These are phyloP conservation scores for Schoenoplectus triqueter DNA, from an alignment of 202 grass and related monocot species.

Conservation along the genomic window DNA sequence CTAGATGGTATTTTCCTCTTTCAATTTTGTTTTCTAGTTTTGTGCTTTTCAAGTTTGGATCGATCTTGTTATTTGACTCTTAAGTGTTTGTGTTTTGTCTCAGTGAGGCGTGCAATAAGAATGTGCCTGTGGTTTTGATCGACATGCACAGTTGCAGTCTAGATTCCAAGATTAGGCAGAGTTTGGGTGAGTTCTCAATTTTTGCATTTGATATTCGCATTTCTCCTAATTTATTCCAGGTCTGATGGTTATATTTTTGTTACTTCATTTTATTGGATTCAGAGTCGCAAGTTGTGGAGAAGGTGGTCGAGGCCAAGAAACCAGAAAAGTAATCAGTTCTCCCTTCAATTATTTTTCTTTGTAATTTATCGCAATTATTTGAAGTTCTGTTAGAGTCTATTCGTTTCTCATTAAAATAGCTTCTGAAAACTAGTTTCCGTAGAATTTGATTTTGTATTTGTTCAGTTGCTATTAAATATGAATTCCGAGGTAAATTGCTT, in stretches of 20 bases:
- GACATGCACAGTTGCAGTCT: slow-evolving; percentile 94
- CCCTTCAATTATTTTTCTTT: background rate
- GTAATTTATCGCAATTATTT: background rate
- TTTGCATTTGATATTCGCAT: background rate
- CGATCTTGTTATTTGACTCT: background rate
- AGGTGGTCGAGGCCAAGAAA: slow-evolving; percentile 53
- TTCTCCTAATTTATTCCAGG: background rate
- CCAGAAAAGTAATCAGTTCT: slow-evolving; percentile 38
- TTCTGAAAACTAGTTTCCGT: too few species aligned
- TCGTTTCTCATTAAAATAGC: background rate
- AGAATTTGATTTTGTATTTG: too few species aligned
- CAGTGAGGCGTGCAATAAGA: slow-evolving; percentile 84
- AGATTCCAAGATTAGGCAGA: slow-evolving; percentile 68
- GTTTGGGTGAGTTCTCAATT: slow-evolving; percentile 40
- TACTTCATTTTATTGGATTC: slow-evolving; percentile 14
- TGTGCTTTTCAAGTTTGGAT: background rate
- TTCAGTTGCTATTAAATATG: too few species aligned
- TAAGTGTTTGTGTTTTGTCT: background rate
- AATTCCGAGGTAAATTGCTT: too few species aligned
- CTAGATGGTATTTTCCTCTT: slow-evolving; percentile 45
- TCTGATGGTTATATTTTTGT: background rate
- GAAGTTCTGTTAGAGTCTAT: background rate
- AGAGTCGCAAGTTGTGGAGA: slow-evolving; percentile 87
- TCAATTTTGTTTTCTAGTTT: background rate
- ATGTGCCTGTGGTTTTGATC: slow-evolving; percentile 81